phyloP scores from a whole-genome alignment of 768 basidiomycete genomes.

The Cystobasidiopsis lactophilus region DNA sequence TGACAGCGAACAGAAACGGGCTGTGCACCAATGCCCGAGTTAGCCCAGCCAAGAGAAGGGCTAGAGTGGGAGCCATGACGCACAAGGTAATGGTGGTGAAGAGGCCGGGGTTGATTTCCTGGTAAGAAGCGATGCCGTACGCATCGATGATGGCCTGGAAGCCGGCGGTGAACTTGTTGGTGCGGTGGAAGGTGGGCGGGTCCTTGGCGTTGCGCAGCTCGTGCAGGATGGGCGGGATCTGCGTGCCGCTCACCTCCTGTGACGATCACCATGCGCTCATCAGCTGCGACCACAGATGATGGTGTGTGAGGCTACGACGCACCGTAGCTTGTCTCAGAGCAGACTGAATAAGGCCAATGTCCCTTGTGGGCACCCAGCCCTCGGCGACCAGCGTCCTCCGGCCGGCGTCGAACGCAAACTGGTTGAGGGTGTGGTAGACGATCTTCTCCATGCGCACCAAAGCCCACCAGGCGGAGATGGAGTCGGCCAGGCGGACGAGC shows the following conservation, averaged over 20 bases:
- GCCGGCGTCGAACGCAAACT: conserved; percentile 82
- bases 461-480: conserved; percentile 71
- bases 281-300: neutral
- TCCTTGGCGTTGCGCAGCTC: conserved; percentile 52
- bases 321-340: conserved; percentile 75
- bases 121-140: conserved; percentile 81
- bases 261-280: neutral
- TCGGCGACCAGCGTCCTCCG: conserved; percentile 89
- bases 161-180: conserved; percentile 85
- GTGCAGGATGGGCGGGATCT: conserved; percentile 72
- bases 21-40: conserved; percentile 31
- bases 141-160: conserved; percentile 98
- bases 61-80: neutral
- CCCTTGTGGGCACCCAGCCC: conserved; percentile 89
- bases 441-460: conserved; percentile 87
- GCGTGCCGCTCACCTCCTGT: conserved; percentile 74
- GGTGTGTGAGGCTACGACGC: conserved; percentile 10
- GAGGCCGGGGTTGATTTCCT: conserved; percentile 89
- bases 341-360: conserved; percentile 62
- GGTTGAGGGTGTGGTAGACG: conserved; percentile 84
- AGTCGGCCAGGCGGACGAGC: conserved; percentile 63
- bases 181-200: conserved; percentile 83
- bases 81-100: conserved; percentile 37
- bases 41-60: neutral
- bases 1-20: conserved; percentile 96